phyloP scores from a whole-genome alignment of 192 early-diverging fungal genomes.

The Coemansia sp. region DNA sequence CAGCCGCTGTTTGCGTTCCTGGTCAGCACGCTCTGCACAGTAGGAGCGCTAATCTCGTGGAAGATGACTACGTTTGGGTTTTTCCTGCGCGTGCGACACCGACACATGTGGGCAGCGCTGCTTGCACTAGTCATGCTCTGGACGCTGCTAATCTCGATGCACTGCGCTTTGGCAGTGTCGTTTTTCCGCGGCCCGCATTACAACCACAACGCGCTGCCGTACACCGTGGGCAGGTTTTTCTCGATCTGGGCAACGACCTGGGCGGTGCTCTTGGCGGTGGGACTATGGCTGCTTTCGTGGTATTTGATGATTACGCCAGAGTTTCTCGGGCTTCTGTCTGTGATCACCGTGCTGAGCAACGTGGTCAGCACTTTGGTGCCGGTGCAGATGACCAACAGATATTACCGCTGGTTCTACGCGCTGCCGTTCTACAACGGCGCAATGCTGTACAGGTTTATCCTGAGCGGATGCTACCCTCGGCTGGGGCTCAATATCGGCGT shows the following conservation, averaged over 20 bases:
- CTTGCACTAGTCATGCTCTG: background rate
- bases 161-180: conserved; percentile 20
- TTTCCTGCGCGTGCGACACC: conserved; percentile 18
- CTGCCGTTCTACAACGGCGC: conserved; percentile 58
- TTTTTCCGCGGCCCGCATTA: conserved; percentile 27
- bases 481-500: conserved; percentile 44
- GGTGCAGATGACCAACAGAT: conserved; percentile 40
- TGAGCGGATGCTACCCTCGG: conserved; percentile 47
- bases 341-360: conserved; percentile 31
- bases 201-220: conserved; percentile 6
- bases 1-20: conserved; percentile 23
- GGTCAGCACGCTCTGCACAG: conserved; percentile 13
- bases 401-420: conserved; percentile 47
- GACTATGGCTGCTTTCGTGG: conserved; percentile 34
- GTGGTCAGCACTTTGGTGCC: conserved; percentile 41
- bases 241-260: conserved; percentile 24
- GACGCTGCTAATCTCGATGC: conserved; percentile 13
- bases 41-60: conserved; percentile 23
- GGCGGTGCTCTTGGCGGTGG: conserved; percentile 2
- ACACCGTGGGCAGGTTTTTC: conserved; percentile 36
- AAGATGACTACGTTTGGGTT: conserved; percentile 29
- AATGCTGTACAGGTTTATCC: conserved; percentile 37
- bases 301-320: conserved; percentile 25
- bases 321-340: conserved; percentile 17
- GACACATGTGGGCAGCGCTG: conserved; percentile 18